phyloP scores from a whole-genome alignment of 306 rosid species.

The Fagus crenata region DNA sequence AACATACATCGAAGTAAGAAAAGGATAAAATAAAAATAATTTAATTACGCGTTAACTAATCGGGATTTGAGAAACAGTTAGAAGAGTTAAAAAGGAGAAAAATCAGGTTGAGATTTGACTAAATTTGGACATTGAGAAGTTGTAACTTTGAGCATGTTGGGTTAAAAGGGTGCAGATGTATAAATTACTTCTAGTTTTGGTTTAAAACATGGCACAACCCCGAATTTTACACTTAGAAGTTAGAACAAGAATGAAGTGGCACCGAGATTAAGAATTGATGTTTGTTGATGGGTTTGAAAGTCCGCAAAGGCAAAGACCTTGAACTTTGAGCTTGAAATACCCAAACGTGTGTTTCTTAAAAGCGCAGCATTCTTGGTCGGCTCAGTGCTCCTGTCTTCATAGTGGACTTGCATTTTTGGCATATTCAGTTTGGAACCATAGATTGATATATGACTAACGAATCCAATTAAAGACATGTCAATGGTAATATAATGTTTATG shows the following conservation, averaged over 20 bases:
- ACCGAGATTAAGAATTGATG: not conserved
- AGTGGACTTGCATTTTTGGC: not conserved
- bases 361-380: slow-evolving; percentile 16
- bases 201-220: not conserved
- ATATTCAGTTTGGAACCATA: not conserved
- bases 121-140: not conserved
- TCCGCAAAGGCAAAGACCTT: slow-evolving; percentile 22
- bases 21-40: not conserved
- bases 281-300: slow-evolving; percentile 4
- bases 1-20: too few species aligned
- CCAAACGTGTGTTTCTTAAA: slow-evolving; percentile 14
- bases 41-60: not conserved
- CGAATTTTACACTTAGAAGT: not conserved
- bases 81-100: not conserved
- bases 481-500: too few species aligned
- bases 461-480: too few species aligned
- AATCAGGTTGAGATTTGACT: not conserved
- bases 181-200: not conserved
- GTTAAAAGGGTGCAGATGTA: not conserved
- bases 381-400: slow-evolving; percentile 1
- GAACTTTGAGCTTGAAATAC: slow-evolving; percentile 7
- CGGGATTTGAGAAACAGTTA: not conserved
- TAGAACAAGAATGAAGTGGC: not conserved
- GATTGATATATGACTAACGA: not conserved
- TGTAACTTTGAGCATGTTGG: not conserved